phyloP scores from a whole-genome alignment of 2,329 filamentous ascomycete species.

The Fusarium sp. region DNA sequence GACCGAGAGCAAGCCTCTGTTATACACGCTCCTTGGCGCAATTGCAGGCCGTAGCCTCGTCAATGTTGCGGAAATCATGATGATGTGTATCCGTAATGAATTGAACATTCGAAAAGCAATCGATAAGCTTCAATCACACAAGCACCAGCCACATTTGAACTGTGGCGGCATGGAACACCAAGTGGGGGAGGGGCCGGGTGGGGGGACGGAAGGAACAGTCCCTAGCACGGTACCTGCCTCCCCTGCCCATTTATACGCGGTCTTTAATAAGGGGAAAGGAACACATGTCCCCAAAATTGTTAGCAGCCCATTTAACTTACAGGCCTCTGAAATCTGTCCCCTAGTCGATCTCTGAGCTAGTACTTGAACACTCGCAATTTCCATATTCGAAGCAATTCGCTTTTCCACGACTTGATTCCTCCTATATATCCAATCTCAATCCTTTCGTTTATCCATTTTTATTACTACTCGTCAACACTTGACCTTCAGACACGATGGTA shows the following conservation, averaged over 20 bases:
- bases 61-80: slow-evolving; percentile 21
- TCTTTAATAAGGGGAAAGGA: slow-evolving; percentile 42
- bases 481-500: slow-evolving; percentile 27
- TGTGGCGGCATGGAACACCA: neutral
- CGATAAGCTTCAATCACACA: slow-evolving; percentile 12
- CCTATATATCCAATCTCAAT: neutral
- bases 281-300: slow-evolving; percentile 50
- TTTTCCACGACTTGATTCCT: slow-evolving; percentile 4
- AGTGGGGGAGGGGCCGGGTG: slow-evolving; percentile 38
- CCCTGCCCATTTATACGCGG: slow-evolving; percentile 1
- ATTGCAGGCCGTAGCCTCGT: slow-evolving; percentile 27
- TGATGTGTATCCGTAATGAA: neutral
- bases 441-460: neutral
- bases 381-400: slow-evolving; percentile 5
- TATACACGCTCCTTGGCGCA: neutral
- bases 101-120: slow-evolving; percentile 1
- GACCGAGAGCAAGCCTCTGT: neutral
- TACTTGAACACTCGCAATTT: slow-evolving; percentile 30
- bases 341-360: slow-evolving; percentile 28
- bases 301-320: slow-evolving; percentile 32
- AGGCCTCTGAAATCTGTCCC: slow-evolving; percentile 45
- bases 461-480: neutral
- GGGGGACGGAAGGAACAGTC: slow-evolving; percentile 15
- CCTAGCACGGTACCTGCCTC: neutral
- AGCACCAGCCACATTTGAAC: slow-evolving; percentile 9